These are phyloP conservation scores for Acephala macrosclerotiorum DNA, from an alignment of 2,329 filamentous ascomycete genomes.

Conservation along the genomic window DNA sequence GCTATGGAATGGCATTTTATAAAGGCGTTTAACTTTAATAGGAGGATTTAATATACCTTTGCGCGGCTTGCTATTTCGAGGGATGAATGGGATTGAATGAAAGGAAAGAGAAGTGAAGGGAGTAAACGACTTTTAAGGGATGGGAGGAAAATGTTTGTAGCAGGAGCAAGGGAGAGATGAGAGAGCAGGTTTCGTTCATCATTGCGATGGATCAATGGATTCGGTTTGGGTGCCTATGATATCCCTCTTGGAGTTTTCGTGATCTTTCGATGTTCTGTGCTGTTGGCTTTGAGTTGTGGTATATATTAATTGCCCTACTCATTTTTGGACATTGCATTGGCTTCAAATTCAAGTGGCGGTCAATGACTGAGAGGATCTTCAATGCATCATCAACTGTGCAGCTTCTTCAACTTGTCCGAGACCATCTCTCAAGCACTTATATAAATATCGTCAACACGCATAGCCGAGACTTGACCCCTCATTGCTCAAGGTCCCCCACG, in stretches of 20 bases:
- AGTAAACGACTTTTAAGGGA: no score
- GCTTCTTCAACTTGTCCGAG: no score
- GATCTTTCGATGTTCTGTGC: no score
- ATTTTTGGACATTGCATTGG: no score
- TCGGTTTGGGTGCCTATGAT: constrained; percentile 8
- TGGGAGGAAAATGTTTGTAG: not conserved
- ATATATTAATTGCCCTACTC: no score
- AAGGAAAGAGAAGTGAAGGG: not conserved
- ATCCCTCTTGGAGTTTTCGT: not conserved
- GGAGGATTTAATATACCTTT: not conserved
- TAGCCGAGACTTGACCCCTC: no score
- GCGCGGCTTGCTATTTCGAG: not conserved
- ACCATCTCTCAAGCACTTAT: no score
- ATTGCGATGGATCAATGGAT: constrained; percentile 6
- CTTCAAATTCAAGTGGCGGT: no score
- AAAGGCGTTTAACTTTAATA: not conserved
- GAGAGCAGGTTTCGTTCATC: not conserved
- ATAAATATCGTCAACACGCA: not conserved
- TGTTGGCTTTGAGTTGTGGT: no score
- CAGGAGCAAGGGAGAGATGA: not conserved
- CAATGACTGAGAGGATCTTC: no score
- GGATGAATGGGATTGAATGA: not conserved
- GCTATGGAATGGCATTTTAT: not conserved
- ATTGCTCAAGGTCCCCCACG: not conserved
- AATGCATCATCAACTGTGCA: no score